These are phyloP conservation scores for Mycena crocata DNA, from an alignment of 768 basidiomycete genomes.

Conservation along the genomic window DNA sequence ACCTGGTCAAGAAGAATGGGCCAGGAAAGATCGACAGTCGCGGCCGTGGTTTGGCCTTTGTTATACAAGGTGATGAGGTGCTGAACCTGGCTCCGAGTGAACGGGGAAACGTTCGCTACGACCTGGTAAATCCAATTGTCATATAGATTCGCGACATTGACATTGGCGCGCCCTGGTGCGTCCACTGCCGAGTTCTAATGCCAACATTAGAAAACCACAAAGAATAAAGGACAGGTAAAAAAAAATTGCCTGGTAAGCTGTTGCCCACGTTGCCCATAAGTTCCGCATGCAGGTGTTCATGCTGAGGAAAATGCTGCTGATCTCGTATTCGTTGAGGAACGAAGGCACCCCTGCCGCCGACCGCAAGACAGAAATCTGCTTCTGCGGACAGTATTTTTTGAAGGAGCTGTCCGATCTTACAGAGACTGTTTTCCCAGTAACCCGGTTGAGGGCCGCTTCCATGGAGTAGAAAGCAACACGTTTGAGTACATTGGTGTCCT, in stretches of 20 bases:
- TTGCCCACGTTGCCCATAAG: neutral
- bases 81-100: neutral
- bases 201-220: neutral
- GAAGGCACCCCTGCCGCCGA: conserved; percentile 1
- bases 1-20: conserved; percentile 6
- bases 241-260: conserved; percentile 7
- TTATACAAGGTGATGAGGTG: neutral
- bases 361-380: conserved; percentile 5
- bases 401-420: neutral
- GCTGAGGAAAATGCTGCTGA: conserved; percentile 1
- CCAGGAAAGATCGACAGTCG: conserved; percentile 9
- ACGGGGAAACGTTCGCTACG: neutral
- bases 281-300: neutral
- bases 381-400: neutral
- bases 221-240: no score
- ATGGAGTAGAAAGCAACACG: no score
- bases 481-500: no score
- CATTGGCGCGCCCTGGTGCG: conserved; percentile 9
- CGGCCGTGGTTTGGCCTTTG: conserved; percentile 6
- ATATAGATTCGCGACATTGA: neutral
- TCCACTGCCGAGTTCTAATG: conserved; percentile 9
- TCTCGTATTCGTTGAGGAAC: neutral
- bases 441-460: no score
- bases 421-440: neutral
- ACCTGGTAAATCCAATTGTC: conserved; percentile 12